Evolutionary conservation across 805 yeast genomes (phyloP).

Genomic region (Sugiyamaella mastotermitis): DNA sequence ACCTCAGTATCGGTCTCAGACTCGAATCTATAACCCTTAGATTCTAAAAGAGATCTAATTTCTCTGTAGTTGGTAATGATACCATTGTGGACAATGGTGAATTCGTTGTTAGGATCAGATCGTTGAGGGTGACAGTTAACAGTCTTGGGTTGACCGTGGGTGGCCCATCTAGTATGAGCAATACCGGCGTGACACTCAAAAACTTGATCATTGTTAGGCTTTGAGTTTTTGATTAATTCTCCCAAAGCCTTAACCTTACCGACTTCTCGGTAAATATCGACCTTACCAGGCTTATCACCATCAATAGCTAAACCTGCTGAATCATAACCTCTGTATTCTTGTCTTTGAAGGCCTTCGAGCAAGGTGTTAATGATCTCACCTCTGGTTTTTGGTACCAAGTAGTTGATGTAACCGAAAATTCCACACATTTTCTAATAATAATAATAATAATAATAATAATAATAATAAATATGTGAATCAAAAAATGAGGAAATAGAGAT

Average conservation of each 20-base stretch:
- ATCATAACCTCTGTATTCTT: slow-evolving; percentile 98
- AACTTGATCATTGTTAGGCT: slow-evolving; percentile 47
- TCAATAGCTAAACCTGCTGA: slow-evolving; percentile 95
- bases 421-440: slow-evolving; percentile 52
- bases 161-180: slow-evolving; percentile 99
- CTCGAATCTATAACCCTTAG: slow-evolving; percentile 78
- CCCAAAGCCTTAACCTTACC: slow-evolving; percentile 86
- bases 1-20: slow-evolving; percentile 97
- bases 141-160: slow-evolving; percentile 90
- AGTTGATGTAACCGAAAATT: slow-evolving; percentile 96
- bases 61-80: slow-evolving; percentile 94
- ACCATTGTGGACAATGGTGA: slow-evolving; percentile 95
- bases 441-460: too few species aligned
- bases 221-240: slow-evolving; percentile 43
- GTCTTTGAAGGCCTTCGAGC: slow-evolving; percentile 64
- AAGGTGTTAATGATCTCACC: slow-evolving; percentile 89
- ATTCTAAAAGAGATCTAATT: slow-evolving; percentile 69
- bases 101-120: slow-evolving; percentile 77
- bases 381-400: slow-evolving; percentile 82
- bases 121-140: slow-evolving; percentile 94
- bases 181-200: slow-evolving; percentile 89
- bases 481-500: not conserved
- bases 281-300: slow-evolving; percentile 71
- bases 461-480: too few species aligned
- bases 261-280: slow-evolving; percentile 70